Base-by-base conservation (phyloP, 768 basidiomycete genomes). In the Mycena polygramma region DNA sequence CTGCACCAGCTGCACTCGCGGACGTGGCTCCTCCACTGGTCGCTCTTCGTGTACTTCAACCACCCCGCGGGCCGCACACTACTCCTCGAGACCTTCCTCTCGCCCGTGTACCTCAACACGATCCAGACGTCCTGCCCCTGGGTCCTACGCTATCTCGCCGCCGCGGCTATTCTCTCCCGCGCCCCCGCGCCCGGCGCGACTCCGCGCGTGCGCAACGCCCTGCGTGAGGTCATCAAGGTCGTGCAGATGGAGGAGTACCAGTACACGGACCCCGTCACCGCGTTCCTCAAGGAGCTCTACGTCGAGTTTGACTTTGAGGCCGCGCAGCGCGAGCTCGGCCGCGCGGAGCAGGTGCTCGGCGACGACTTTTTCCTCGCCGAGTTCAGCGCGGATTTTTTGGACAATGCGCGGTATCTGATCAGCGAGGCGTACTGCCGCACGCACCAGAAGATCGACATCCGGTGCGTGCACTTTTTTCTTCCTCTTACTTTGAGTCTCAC, bases 361-460 rank as follows among this genome's bases (percentile, higher is more conserved):
- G 91, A 96, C 73, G 98, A 99, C 81, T 99, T 98, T 84, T 99
- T 99, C 90, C 82, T 98, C 67, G 88, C 88, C 68, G 93, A 94
- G 53, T 96, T 94, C 81, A 90, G 90, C 78, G 96, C 96, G 5
- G 97, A 98, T 65, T 98, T 99, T 79, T 86, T 98, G 80, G 98
- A 99, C 78, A 97, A 98, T 78, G 97, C 97, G 53, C 87, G 98
- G 68, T 98, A 94, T 83, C 84, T 99, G 79, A 94, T 99, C 79
- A 96, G 94, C 76, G 98, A 99, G 84, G 95, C 96, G 17, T 99
- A 97, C 82, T 99, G 97, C 85, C 87, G 96, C 81, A 98, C 99
- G 75, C 97, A 99, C 80, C 94, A 96, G 75, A 89, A 90, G 76
- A 95, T 96, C 65, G 93, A 96, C 77, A 96, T 96, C 59, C 89